Percentiles rank a stretch among this genome's conserved stretches.
These are phyloP conservation scores for Xylaria sp. DNA, from an alignment of 2,329 filamentous ascomycete species.

Conservation along the genomic window DNA sequence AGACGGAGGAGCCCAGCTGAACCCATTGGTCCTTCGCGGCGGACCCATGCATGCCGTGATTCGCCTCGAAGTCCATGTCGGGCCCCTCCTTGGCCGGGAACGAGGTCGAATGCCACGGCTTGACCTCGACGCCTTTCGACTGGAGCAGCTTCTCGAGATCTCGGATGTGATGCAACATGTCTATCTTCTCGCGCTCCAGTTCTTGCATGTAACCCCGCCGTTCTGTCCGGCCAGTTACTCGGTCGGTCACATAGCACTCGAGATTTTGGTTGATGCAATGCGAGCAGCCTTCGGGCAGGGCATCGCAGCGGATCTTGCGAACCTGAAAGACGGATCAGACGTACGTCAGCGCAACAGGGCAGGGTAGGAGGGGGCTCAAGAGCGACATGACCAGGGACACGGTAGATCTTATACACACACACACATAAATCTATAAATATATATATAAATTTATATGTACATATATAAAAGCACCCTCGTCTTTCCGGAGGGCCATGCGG, in stretches of 20 bases:
- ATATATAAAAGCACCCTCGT: not conserved
- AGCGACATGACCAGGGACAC: too few relatives aligned
- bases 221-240: conserved; percentile 80
- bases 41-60: conserved; percentile 31
- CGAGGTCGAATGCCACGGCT: conserved; percentile 48
- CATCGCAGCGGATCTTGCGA: conserved; percentile 87
- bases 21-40: conserved; percentile 40
- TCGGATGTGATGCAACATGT: conserved; percentile 66
- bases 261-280: conserved; percentile 77
- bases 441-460: not conserved
- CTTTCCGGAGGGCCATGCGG: too few relatives aligned
- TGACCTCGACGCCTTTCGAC: conserved; percentile 63
- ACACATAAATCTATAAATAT: not conserved
- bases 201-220: conserved; percentile 77
- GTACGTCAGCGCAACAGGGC: not conserved
- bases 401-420: not conserved
- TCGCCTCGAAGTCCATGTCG: conserved; percentile 34
- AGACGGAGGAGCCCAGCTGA: conserved; percentile 39
- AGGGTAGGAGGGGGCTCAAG: too few relatives aligned
- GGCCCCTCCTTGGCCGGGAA: conserved; percentile 35
- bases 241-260: conserved; percentile 83
- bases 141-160: conserved; percentile 69
- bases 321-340: conserved; percentile 47
- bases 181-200: conserved; percentile 72
- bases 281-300: conserved; percentile 77